Evolutionary conservation across 2,329 filamentous ascomycete genomes (phyloP).

Genomic region (Venturia pyrina): DNA sequence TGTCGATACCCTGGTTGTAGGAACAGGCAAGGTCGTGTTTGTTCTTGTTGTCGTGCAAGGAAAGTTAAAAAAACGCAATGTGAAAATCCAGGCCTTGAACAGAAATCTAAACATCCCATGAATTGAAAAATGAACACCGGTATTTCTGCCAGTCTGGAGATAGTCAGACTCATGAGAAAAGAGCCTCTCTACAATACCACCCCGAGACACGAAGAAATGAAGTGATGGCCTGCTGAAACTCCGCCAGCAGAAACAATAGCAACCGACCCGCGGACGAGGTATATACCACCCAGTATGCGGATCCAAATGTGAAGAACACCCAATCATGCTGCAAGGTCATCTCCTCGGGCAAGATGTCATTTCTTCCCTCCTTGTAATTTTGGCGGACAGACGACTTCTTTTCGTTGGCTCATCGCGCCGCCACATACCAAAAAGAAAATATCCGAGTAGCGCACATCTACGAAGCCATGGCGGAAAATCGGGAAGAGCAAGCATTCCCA

Average conservation of each 20-base stretch:
- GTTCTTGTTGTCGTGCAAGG: not conserved
- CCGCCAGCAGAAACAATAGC: conserved; percentile 4
- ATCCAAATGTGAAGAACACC: conserved; percentile 5
- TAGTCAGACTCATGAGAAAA: conserved; percentile 1
- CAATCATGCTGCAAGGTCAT: conserved; percentile 1
- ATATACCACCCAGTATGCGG: conserved; percentile 3
- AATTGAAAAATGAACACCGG: conserved; percentile 7
- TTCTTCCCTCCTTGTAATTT: not conserved
- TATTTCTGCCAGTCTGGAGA: conserved; percentile 1
- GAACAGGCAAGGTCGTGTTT: not conserved
- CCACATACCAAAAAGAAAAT: not conserved
- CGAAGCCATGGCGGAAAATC: not conserved
- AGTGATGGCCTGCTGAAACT: not conserved
- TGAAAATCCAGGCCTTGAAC: not conserved
- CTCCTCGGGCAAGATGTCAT: not conserved
- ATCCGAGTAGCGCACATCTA: not conserved
- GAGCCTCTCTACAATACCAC: conserved; percentile 2
- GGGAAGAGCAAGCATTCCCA: conserved; percentile 2
- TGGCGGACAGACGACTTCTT: not conserved
- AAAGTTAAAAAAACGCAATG: not conserved
- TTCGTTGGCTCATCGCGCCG: not conserved
- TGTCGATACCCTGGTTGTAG: not conserved
- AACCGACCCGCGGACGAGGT: conserved; percentile 7
- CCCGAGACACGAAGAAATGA: not conserved
- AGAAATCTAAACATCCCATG: conserved; percentile 7